Evolutionary conservation across 257 asterid genomes (phyloP), one percentile per base, ranked within the genome.

Genomic region (Nicotiana knightiana): DNA sequence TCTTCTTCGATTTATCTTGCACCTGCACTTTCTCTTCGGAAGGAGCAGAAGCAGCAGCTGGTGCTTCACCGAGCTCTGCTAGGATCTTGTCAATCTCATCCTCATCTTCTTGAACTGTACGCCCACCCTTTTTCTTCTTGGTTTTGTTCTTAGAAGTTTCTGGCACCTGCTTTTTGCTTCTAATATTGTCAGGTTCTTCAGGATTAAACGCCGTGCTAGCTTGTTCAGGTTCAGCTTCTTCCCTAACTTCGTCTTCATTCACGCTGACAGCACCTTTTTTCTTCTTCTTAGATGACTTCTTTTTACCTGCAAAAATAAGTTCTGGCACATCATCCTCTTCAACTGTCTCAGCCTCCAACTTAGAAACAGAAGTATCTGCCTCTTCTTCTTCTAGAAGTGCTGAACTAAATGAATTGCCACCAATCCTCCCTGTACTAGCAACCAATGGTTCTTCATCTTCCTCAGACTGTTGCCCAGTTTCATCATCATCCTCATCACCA

Each of bases 261-360:
- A 87, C 86, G 83, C 84, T 62, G 79, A 83, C 83, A 28, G 82
- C 86, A 88, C 61, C 76, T 24, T 58, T 76, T 86, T 80, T 89
- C 89, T 89, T 92, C 94, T 93, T 92, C 87, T 90, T 93, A 68
- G 97, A 91, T 3, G 97, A 87, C 84, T 93, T 95, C 91, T 95
- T 95, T 82, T 95, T 95, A 28, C 99, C 98, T 54, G 97, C 90
- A 85, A 95, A 93, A 73, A 82, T 82, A 83, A 90, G 64, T 15
- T 26, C 87, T 1, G 87, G 66, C 6, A 37, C 83, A 82, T 91
- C 98, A 82, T 80, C 91, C 84, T 86, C 93, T 81, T 76, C 90
- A 48, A 67, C 87, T 76, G 83, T 77, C 86, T 86, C 91, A 67
- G 81, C 84, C 63, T 81, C 87, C 59, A 39, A 33, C 80, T 87